Evolutionary conservation across 202 grass and related monocot genomes (phyloP).

Genomic region (Setaria italica): DNA sequence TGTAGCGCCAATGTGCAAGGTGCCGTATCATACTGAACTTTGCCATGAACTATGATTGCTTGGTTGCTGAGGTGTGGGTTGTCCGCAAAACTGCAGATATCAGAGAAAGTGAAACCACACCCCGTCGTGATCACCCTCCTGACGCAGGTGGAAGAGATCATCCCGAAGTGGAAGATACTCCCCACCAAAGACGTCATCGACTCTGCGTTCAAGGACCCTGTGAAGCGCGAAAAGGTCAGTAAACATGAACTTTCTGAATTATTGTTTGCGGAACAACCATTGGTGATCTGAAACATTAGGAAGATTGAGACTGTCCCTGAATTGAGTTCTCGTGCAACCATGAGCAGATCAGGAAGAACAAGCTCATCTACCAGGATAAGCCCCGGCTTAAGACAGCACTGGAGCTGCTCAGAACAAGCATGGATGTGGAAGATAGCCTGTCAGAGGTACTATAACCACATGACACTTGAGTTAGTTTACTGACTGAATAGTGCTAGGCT

Average conservation of each 20-base stretch:
- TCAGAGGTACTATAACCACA: too few relatives aligned
- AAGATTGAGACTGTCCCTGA: too few relatives aligned
- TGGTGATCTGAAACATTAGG: too few relatives aligned
- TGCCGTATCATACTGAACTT: slow-evolving; percentile 19
- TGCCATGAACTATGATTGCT: neutral
- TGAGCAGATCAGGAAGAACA: too few relatives aligned
- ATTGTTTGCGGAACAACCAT: too few relatives aligned
- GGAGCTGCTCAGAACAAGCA: too few relatives aligned
- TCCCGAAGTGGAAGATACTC: slow-evolving; percentile 95
- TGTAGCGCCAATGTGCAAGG: slow-evolving; percentile 95
- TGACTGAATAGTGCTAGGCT: too few relatives aligned
- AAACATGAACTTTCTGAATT: neutral
- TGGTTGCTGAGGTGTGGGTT: slow-evolving; percentile 2
- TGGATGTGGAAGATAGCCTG: too few relatives aligned
- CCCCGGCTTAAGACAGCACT: too few relatives aligned
- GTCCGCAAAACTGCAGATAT: slow-evolving; percentile 56
- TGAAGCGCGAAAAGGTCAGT: slow-evolving; percentile 83
- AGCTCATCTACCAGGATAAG: too few relatives aligned
- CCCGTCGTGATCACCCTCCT: slow-evolving; percentile 73
- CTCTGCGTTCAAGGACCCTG: slow-evolving; percentile 81
- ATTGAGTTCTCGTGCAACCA: too few relatives aligned
- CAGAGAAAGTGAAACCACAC: slow-evolving; percentile 89
- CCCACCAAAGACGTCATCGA: slow-evolving; percentile 87
- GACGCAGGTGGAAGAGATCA: slow-evolving; percentile 86
- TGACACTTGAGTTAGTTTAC: too few relatives aligned